These are phyloP conservation scores for Fraxinus quadrangulata DNA, from an alignment of 257 asterid genomes.

Conservation along the genomic window DNA sequence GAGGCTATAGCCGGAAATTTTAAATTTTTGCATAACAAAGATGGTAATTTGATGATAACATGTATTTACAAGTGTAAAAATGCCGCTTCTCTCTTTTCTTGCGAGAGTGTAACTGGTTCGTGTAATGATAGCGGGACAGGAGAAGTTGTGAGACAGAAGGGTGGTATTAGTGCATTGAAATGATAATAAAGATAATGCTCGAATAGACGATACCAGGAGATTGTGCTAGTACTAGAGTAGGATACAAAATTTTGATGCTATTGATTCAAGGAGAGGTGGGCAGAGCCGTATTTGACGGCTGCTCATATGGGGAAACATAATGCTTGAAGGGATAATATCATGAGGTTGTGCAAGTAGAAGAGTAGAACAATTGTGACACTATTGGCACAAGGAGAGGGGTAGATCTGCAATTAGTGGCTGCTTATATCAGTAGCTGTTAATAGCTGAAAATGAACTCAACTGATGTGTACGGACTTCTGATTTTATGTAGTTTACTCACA, in stretches of 20 bases:
- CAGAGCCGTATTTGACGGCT: neutral
- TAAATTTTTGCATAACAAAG: neutral
- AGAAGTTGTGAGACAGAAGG: neutral
- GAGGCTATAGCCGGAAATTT: neutral
- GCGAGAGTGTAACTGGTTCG: neutral
- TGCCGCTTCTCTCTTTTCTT: neutral
- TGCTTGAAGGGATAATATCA: neutral
- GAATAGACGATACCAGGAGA: neutral
- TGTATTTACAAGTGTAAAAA: neutral
- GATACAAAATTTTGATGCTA: neutral
- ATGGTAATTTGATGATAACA: neutral
- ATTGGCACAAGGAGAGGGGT: neutral
- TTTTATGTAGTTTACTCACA: neutral
- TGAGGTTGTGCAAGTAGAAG: neutral
- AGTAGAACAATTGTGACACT: neutral
- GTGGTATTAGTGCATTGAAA: neutral
- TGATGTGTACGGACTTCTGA: neutral
- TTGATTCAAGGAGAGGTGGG: neutral
- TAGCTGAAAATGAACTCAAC: neutral
- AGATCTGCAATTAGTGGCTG: neutral
- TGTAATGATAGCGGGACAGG: neutral
- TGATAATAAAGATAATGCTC: neutral
- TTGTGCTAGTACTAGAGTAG: neutral
- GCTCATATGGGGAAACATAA: neutral
- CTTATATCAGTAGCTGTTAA: neutral